A percentile compares a stretch with the other conserved stretches of the same genome.
phyloP scores from a whole-genome alignment of 2,329 filamentous ascomycete genomes.

The Colletotrichum agaves region DNA sequence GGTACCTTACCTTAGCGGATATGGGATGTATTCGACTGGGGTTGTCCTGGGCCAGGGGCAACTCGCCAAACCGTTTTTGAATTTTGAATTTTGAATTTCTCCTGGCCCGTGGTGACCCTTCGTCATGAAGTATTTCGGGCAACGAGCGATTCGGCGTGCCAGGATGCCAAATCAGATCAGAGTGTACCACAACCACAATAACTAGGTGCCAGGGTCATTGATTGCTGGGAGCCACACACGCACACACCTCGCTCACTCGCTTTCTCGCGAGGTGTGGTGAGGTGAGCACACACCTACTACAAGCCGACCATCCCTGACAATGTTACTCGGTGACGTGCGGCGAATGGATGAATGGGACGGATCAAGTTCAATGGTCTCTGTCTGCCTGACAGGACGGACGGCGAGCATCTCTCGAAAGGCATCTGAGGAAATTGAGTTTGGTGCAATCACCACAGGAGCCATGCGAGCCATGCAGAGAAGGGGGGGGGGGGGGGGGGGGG shows the following conservation, averaged over 20 bases:
- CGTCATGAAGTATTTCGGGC: conserved; percentile 18
- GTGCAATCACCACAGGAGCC: not conserved
- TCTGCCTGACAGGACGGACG: not conserved
- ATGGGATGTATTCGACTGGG: not conserved
- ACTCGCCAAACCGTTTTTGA: not conserved
- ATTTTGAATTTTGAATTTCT: too few relatives aligned
- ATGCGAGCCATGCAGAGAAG: not conserved
- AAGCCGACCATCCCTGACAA: conserved; percentile 7
- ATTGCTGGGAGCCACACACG: conserved; percentile 14
- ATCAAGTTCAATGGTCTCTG: not conserved
- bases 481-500: too few relatives aligned
- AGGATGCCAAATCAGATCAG: not conserved
- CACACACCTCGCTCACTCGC: not conserved
- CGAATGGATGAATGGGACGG: conserved; percentile 12
- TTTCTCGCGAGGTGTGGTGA: not conserved
- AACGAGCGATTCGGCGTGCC: conserved; percentile 1
- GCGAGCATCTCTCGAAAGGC: not conserved
- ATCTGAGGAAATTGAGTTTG: not conserved
- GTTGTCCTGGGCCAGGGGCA: not conserved
- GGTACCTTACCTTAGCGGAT: not conserved
- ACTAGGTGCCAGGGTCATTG: conserved; percentile 5
- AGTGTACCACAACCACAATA: not conserved
- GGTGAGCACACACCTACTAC: not conserved
- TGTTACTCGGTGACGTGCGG: conserved; percentile 3
- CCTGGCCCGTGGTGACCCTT: not conserved